A percentile compares a stretch with the other conserved stretches of the same genome.
Conservation (phyloP, 805 yeast genomes). For the Metschnikowia borealis region DNA sequence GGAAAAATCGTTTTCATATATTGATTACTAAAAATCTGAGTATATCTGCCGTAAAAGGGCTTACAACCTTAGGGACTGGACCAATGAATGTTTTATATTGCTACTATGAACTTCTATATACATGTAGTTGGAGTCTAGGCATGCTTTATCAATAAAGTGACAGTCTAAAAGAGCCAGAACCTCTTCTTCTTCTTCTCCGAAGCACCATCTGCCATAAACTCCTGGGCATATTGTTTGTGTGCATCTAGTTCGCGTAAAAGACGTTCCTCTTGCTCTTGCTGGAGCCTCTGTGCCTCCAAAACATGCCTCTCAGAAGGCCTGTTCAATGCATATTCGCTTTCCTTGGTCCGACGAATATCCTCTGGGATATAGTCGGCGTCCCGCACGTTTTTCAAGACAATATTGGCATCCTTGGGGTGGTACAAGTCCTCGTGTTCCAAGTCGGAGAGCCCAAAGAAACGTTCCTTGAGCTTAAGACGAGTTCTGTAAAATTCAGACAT, state of each 20-base stretch:
- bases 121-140: neutral
- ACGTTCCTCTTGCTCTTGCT: slow-evolving; percentile 62
- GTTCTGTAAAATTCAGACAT: slow-evolving; percentile 64
- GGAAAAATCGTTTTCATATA: too few species aligned
- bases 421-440: slow-evolving; percentile 63
- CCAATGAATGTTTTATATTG: neutral
- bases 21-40: too few species aligned
- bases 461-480: slow-evolving; percentile 54
- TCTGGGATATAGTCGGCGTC: slow-evolving; percentile 42
- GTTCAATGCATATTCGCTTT: slow-evolving; percentile 49
- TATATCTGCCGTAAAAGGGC: neutral
- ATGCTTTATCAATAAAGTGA: too few species aligned
- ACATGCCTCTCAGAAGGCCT: slow-evolving; percentile 70
- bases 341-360: slow-evolving; percentile 40
- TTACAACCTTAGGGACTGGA: neutral
- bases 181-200: slow-evolving; percentile 11
- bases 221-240: slow-evolving; percentile 20
- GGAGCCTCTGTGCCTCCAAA: slow-evolving; percentile 67
- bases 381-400: slow-evolving; percentile 41
- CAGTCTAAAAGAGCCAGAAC: slow-evolving; percentile 14
- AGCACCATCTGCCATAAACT: slow-evolving; percentile 8
- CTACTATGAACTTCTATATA: neutral
- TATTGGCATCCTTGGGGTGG: slow-evolving; percentile 38
- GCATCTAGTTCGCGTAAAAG: slow-evolving; percentile 33
- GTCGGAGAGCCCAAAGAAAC: slow-evolving; percentile 51